phyloP scores from a whole-genome alignment of 2,329 filamentous ascomycete genomes.

The Aspergillus ochraceus region DNA sequence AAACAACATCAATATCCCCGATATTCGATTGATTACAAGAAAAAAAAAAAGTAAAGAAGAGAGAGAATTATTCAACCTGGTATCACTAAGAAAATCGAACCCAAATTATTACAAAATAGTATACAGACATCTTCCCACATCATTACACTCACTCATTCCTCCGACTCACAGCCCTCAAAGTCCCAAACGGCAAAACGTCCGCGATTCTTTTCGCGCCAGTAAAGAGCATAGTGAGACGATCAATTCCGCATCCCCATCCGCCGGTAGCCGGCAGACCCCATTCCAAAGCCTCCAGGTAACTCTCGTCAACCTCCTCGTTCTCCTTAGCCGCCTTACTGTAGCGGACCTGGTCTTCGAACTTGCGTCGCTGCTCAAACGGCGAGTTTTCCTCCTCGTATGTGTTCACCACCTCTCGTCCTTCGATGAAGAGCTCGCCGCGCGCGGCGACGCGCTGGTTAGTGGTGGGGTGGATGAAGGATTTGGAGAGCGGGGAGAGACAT shows the following conservation, averaged over 20 bases:
- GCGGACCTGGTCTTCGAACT: constrained; percentile 66
- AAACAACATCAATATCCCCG: not conserved
- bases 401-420: constrained; percentile 81
- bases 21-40: not conserved
- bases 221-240: constrained; percentile 89
- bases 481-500: constrained; percentile 86
- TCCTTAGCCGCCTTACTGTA: constrained; percentile 52
- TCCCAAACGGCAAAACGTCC: constrained; percentile 88
- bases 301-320: constrained; percentile 65
- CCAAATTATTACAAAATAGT: not conserved
- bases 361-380: constrained; percentile 78
- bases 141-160: constrained; percentile 8
- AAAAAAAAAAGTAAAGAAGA: not conserved
- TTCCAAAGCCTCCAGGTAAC: constrained; percentile 80
- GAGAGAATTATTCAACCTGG: not conserved
- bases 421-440: constrained; percentile 81
- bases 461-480: constrained; percentile 71
- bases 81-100: not conserved
- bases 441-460: constrained; percentile 74
- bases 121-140: constrained; percentile 7
- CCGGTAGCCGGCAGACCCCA: constrained; percentile 93
- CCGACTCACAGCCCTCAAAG: constrained; percentile 58
- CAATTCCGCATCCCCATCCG: constrained; percentile 93
- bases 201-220: constrained; percentile 74
- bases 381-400: constrained; percentile 99